These are phyloP conservation scores for Urostyla sp. DNA, from an alignment of 73 alveolate species.

Conservation along the genomic window DNA sequence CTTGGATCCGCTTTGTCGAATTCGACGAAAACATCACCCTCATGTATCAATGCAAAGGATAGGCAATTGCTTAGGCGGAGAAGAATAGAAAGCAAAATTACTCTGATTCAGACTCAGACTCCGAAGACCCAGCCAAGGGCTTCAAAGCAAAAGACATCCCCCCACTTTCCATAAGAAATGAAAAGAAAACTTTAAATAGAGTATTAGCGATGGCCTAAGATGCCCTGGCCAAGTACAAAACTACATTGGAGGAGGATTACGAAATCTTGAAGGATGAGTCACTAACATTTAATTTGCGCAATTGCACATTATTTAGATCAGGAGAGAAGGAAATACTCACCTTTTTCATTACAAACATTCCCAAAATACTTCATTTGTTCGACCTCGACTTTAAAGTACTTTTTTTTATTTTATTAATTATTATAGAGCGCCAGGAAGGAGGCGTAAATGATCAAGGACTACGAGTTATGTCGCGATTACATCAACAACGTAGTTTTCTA, in stretches of 20 bases:
- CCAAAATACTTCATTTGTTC: slow-evolving; percentile 21
- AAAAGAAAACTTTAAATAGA: slow-evolving; percentile 66
- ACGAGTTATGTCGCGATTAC: slow-evolving; percentile 45
- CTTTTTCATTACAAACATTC: neutral
- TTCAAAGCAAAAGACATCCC: slow-evolving; percentile 69
- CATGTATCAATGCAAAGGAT: slow-evolving; percentile 56
- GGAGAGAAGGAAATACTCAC: slow-evolving; percentile 69
- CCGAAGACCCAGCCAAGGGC: slow-evolving; percentile 61
- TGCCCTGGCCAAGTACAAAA: slow-evolving; percentile 64
- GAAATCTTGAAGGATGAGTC: slow-evolving; percentile 52
- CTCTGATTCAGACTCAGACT: slow-evolving; percentile 62
- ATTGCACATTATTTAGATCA: slow-evolving; percentile 68
- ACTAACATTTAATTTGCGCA: slow-evolving; percentile 68
- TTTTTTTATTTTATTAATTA: neutral
- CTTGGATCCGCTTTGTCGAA: slow-evolving; percentile 74
- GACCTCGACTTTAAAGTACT: slow-evolving; percentile 29
- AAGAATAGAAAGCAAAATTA: slow-evolving; percentile 35
- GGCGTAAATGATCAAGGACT: slow-evolving; percentile 4
- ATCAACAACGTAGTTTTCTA: slow-evolving; percentile 43
- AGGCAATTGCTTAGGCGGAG: slow-evolving; percentile 31
- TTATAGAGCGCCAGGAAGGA: slow-evolving; percentile 43
- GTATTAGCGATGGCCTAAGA: slow-evolving; percentile 46
- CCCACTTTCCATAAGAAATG: slow-evolving; percentile 75
- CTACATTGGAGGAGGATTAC: slow-evolving; percentile 72
- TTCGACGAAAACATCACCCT: slow-evolving; percentile 67